Conservation (phyloP, 139 green algal genomes). For the Mesostigma viride region DNA sequence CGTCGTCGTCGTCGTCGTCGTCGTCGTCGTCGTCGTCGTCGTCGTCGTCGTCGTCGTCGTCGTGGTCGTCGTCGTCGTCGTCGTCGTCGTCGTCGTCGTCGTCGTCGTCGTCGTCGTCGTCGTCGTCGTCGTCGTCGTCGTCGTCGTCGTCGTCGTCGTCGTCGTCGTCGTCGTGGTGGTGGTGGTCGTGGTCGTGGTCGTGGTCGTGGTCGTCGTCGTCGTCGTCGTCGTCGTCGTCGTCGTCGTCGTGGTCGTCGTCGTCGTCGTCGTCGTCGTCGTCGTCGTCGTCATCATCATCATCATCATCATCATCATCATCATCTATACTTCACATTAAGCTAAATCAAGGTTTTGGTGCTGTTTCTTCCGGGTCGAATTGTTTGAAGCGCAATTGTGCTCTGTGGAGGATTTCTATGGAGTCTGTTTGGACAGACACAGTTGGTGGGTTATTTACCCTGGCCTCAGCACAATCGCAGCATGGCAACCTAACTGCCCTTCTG, state of each 20-base stretch:
- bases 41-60: conserved; percentile 1
- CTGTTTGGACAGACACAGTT: too few relatives aligned
- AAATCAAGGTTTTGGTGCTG: too few relatives aligned
- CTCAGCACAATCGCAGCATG: too few relatives aligned
- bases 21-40: neutral
- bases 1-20: neutral
- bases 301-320: neutral
- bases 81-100: conserved; percentile 1
- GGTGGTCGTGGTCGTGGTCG: neutral
- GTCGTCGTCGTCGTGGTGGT: neutral
- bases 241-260: neutral
- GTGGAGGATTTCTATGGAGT: too few relatives aligned
- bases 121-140: neutral
- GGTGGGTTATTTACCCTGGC: too few relatives aligned
- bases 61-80: neutral
- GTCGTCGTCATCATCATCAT: neutral
- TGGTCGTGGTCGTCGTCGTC: neutral
- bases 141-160: neutral
- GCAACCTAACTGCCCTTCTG: too few relatives aligned
- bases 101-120: neutral
- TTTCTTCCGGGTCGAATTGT: too few relatives aligned
- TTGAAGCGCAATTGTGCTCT: too few relatives aligned
- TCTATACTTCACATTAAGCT: too few relatives aligned
- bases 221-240: conserved; percentile 1
- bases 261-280: conserved; percentile 1